Percentiles rank a stretch among this genome's conserved stretches.
phyloP scores from a whole-genome alignment of 2,329 filamentous ascomycete species.

The Monilinia vaccinii-corymbosi region DNA sequence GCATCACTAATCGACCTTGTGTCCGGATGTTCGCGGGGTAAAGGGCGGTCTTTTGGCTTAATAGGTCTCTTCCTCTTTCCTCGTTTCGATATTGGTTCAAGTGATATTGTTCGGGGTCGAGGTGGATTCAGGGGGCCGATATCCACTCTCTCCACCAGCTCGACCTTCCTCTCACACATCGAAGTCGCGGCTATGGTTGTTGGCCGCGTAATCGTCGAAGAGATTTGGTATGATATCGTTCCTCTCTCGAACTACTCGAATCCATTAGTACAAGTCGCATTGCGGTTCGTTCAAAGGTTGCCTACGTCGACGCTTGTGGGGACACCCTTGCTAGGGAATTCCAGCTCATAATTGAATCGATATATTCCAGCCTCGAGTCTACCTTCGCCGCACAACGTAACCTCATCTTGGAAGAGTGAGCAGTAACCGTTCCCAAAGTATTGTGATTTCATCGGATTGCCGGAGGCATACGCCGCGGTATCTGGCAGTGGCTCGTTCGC shows the following conservation, averaged over 20 bases:
- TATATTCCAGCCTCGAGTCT: constrained; percentile 65
- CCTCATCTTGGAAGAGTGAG: constrained; percentile 76
- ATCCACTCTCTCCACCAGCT: constrained; percentile 74
- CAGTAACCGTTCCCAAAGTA: constrained; percentile 71
- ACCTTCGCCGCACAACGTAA: constrained; percentile 70
- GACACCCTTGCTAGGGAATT: constrained; percentile 58
- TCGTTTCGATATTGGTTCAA: constrained; percentile 75
- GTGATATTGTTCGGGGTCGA: constrained; percentile 71
- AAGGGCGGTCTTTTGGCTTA: constrained; percentile 17
- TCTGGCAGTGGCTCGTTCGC: constrained; percentile 38
- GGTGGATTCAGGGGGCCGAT: constrained; percentile 67
- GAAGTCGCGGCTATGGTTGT: constrained; percentile 74
- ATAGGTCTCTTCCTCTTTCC: constrained; percentile 39
- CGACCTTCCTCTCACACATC: constrained; percentile 72
- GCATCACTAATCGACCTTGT: constrained; percentile 19
- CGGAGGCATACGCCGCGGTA: constrained; percentile 25
- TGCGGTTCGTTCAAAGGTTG: constrained; percentile 16
- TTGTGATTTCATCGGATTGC: constrained; percentile 35
- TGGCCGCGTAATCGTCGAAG: constrained; percentile 80
- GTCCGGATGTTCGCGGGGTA: constrained; percentile 19
- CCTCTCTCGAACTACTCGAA: constrained; percentile 77
- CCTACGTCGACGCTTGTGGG: constrained; percentile 94
- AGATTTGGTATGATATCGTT: constrained; percentile 84
- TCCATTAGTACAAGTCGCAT: constrained; percentile 6
- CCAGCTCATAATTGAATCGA: constrained; percentile 68